Evolutionary conservation across 208 protist genomes (phyloP).

Genomic region (Acanthamoeba castellanii): DNA sequence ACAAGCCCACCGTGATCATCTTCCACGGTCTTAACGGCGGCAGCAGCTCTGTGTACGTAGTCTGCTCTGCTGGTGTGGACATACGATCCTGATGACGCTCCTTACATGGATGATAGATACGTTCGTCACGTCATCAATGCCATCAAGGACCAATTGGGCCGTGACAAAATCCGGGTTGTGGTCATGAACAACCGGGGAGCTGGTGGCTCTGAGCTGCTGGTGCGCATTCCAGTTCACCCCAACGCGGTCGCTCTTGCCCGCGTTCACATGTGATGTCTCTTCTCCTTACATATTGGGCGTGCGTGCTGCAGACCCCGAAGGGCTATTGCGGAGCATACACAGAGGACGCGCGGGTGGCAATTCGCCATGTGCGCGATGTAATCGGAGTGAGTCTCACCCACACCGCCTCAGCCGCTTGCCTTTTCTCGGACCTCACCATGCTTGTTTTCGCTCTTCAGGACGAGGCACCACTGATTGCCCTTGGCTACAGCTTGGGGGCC

Average conservation of each 20-base stretch:
- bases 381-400: not conserved
- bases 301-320: constrained; percentile 8
- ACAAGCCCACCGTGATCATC: constrained; percentile 65
- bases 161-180: not conserved
- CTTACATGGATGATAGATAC: not conserved
- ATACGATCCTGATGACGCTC: not conserved
- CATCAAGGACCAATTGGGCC: not conserved
- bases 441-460: not conserved
- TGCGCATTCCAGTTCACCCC: not conserved
- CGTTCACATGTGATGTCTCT: not conserved
- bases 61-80: not conserved
- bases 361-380: constrained; percentile 7
- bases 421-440: not conserved
- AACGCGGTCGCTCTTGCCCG: too few relatives aligned
- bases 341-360: constrained; percentile 30
- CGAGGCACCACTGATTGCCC: constrained; percentile 17
- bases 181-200: constrained; percentile 67
- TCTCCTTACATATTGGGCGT: too few relatives aligned
- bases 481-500: constrained; percentile 62
- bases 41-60: constrained; percentile 17
- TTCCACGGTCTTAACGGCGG: constrained; percentile 65
- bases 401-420: not conserved
- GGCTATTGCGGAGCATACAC: constrained; percentile 64
- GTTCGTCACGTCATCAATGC: constrained; percentile 37
- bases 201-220: constrained; percentile 24